phyloP scores from a whole-genome alignment of 2,329 filamentous ascomycete genomes.

The Phyllosticta citribraziliensis region DNA sequence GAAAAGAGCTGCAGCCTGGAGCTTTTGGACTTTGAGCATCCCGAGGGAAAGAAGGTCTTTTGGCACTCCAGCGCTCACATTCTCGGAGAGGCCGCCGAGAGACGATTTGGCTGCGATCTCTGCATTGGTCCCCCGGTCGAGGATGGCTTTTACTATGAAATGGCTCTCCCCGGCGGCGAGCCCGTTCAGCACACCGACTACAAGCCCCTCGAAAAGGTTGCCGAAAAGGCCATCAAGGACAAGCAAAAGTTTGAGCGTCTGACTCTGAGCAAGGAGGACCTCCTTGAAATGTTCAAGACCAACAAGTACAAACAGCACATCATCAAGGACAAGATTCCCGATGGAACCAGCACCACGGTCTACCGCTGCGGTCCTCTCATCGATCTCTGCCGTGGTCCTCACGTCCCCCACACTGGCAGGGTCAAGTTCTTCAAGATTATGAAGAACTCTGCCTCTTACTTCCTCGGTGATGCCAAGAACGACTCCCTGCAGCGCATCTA shows the following conservation, averaged over 20 bases:
- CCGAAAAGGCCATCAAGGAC: constrained; percentile 82
- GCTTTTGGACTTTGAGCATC: constrained; percentile 70
- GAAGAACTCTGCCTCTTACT: constrained; percentile 81
- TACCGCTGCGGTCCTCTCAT: constrained; percentile 91
- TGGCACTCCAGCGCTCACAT: constrained; percentile 97
- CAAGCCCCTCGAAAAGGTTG: constrained; percentile 72
- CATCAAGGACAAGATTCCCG: constrained; percentile 83
- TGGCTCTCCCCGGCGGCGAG: constrained; percentile 67
- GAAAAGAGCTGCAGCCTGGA: constrained; percentile 81
- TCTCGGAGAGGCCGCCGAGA: constrained; percentile 88
- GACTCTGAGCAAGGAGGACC: constrained; percentile 78
- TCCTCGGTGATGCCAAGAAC: constrained; percentile 86
- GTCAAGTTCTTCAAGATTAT: constrained; percentile 93
- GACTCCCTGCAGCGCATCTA: constrained; percentile 95
- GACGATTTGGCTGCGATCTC: constrained; percentile 80
- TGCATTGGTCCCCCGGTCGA: constrained; percentile 90
- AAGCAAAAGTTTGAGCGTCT: constrained; percentile 92
- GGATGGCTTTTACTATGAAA: constrained; percentile 95
- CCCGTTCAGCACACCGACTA: constrained; percentile 68
- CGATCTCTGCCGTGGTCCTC: constrained; percentile 89
- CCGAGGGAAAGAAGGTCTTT: constrained; percentile 81
- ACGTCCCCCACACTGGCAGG: constrained; percentile 85
- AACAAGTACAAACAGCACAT: constrained; percentile 99
- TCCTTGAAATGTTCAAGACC: constrained; percentile 93
- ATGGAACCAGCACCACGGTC: constrained; percentile 85